Percentiles rank a stretch among this genome's conserved stretches.
phyloP scores from a whole-genome alignment of 208 protist genomes.

The Trypanosoma scelopori region DNA sequence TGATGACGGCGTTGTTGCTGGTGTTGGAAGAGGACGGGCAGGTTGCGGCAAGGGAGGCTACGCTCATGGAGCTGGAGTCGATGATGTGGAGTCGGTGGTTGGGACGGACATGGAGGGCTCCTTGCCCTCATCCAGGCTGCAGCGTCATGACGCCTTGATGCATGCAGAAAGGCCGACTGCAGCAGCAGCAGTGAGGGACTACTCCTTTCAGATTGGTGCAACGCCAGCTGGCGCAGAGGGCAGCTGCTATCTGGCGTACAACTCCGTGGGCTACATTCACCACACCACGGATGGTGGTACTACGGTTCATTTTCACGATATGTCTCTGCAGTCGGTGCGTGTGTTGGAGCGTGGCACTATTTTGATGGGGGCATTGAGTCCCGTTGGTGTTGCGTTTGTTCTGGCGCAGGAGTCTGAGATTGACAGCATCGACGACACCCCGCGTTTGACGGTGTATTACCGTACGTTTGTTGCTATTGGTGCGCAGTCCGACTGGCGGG shows the following conservation, averaged over 20 bases:
- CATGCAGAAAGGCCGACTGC: not conserved
- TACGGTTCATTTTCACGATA: slow-evolving; percentile 85
- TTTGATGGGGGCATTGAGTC: slow-evolving; percentile 76
- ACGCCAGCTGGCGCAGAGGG: slow-evolving; percentile 65
- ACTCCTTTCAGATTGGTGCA: slow-evolving; percentile 81
- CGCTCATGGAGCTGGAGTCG: slow-evolving; percentile 1
- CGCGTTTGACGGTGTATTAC: slow-evolving; percentile 66
- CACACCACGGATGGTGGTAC: slow-evolving; percentile 43
- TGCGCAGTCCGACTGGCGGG: slow-evolving; percentile 79
- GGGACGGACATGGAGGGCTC: not conserved
- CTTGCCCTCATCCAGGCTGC: not conserved
- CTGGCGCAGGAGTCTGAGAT: slow-evolving; percentile 36
- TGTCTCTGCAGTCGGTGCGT: slow-evolving; percentile 63
- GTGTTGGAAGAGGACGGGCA: not conserved
- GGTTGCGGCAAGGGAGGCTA: slow-evolving; percentile 4
- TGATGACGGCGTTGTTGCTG: slow-evolving; percentile 9
- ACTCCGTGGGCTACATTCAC: slow-evolving; percentile 80
- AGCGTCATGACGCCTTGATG: not conserved
- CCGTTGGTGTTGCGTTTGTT: slow-evolving; percentile 72
- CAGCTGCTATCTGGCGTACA: slow-evolving; percentile 88
- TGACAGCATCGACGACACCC: slow-evolving; percentile 44
- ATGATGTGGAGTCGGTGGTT: slow-evolving; percentile 3
- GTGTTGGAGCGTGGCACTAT: slow-evolving; percentile 56
- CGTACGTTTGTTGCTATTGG: slow-evolving; percentile 76
- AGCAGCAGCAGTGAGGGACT: slow-evolving; percentile 38